Conservation (phyloP, 2,329 filamentous ascomycete species). For the Aspergillus glaucus region DNA sequence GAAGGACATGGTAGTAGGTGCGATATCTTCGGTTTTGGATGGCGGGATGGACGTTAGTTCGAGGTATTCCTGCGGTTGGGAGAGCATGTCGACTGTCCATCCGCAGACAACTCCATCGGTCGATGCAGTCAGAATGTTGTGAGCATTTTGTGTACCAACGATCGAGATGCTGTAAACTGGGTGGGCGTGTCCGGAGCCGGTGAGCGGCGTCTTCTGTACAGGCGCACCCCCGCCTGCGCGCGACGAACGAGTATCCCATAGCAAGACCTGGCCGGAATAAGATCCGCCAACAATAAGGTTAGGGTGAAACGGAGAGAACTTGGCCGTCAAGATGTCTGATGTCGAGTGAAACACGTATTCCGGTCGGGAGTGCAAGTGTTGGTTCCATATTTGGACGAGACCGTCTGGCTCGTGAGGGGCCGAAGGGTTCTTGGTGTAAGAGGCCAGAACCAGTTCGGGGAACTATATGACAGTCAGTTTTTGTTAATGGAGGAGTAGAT, state of each 20-base stretch:
- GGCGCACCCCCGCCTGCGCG: slow-evolving; percentile 62
- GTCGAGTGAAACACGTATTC: slow-evolving; percentile 97
- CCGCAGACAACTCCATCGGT: slow-evolving; percentile 95
- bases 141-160: slow-evolving; percentile 95
- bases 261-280: slow-evolving; percentile 90
- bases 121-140: slow-evolving; percentile 95
- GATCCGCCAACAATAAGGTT: slow-evolving; percentile 94
- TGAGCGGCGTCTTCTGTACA: slow-evolving; percentile 92
- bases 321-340: slow-evolving; percentile 89
- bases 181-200: slow-evolving; percentile 90
- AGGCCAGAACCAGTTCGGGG: slow-evolving; percentile 83
- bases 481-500: background rate
- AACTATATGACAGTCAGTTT: slow-evolving; percentile 47
- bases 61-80: slow-evolving; percentile 89
- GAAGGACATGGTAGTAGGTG: slow-evolving; percentile 90
- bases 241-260: slow-evolving; percentile 93
- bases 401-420: slow-evolving; percentile 91
- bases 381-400: slow-evolving; percentile 93
- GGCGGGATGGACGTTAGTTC: slow-evolving; percentile 80
- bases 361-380: slow-evolving; percentile 85
- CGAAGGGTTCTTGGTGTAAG: slow-evolving; percentile 95
- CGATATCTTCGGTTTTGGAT: slow-evolving; percentile 87
- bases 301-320: slow-evolving; percentile 97
- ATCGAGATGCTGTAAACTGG: slow-evolving; percentile 94
- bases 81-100: slow-evolving; percentile 97